These are phyloP conservation scores for Alternaria sp. DNA, from an alignment of 2,329 filamentous ascomycete genomes.

Conservation along the genomic window DNA sequence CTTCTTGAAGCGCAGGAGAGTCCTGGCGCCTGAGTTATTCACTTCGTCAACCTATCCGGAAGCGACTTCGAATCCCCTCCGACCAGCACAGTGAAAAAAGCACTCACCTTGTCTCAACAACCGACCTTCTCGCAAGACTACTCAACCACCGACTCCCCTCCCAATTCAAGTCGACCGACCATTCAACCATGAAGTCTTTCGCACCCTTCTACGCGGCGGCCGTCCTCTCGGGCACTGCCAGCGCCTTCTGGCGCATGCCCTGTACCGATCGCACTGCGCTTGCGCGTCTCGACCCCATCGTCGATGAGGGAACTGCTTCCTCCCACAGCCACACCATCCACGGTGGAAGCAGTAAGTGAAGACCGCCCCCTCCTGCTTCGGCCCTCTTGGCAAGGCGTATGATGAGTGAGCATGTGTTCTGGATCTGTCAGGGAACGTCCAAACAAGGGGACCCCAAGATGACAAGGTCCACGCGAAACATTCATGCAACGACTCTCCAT, in stretches of 20 bases:
- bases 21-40: slow-evolving; percentile 36
- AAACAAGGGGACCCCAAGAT: not conserved
- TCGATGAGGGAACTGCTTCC: slow-evolving; percentile 36
- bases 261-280: slow-evolving; percentile 67
- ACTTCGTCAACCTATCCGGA: slow-evolving; percentile 10
- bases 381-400: slow-evolving; percentile 45
- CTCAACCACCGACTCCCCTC: slow-evolving; percentile 5
- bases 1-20: slow-evolving; percentile 19
- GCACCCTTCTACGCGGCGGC: slow-evolving; percentile 36
- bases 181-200: slow-evolving; percentile 38
- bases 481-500: not conserved
- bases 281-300: slow-evolving; percentile 61
- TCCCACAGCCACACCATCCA: slow-evolving; percentile 43
- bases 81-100: slow-evolving; percentile 4
- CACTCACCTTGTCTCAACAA: slow-evolving; percentile 1
- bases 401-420: slow-evolving; percentile 3
- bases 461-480: not conserved
- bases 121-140: slow-evolving; percentile 1
- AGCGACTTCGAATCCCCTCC: not conserved
- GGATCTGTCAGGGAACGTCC: not conserved
- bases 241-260: slow-evolving; percentile 75
- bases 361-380: slow-evolving; percentile 43
- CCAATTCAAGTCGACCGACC: not conserved
- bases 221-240: slow-evolving; percentile 51
- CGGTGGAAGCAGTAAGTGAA: slow-evolving; percentile 59